Percentiles rank a stretch among this genome's conserved stretches.
These are phyloP conservation scores for Ramaria sp. DNA, from an alignment of 768 basidiomycete genomes.

Conservation along the genomic window DNA sequence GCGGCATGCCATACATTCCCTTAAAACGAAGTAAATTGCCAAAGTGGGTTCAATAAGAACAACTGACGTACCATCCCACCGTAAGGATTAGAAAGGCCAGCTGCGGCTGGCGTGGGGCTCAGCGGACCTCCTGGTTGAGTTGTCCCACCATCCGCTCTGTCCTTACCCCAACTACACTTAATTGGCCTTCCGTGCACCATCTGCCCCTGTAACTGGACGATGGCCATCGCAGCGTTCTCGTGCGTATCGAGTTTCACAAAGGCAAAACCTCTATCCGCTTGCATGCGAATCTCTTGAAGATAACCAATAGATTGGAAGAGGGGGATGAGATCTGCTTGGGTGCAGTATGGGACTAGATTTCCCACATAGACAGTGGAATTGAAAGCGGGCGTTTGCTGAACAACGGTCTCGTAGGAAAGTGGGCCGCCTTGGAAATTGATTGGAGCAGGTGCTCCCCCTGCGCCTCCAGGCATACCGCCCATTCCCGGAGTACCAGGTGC, in stretches of 20 bases:
- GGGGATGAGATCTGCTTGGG: slow-evolving; percentile 95
- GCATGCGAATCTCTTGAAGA: slow-evolving; percentile 98
- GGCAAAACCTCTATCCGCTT: slow-evolving; percentile 96
- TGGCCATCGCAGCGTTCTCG: slow-evolving; percentile 96
- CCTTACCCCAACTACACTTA: slow-evolving; percentile 99
- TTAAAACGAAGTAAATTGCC: slow-evolving; percentile 19
- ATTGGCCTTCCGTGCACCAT: slow-evolving; percentile 96
- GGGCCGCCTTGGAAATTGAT: slow-evolving; percentile 88
- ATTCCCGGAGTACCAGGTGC: slow-evolving; percentile 14
- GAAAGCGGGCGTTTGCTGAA: slow-evolving; percentile 85
- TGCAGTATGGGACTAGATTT: slow-evolving; percentile 94
- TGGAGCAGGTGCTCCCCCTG: slow-evolving; percentile 68
- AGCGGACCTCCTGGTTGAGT: slow-evolving; percentile 38
- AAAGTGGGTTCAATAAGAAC: not conserved
- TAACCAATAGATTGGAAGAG: slow-evolving; percentile 98
- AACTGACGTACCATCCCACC: slow-evolving; percentile 59
- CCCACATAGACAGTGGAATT: slow-evolving; percentile 98
- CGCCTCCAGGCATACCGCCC: slow-evolving; percentile 19
- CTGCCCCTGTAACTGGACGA: slow-evolving; percentile 92
- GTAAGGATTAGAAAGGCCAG: slow-evolving; percentile 43
- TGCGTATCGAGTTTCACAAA: slow-evolving; percentile 99
- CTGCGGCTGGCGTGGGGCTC: slow-evolving; percentile 45
- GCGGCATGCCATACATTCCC: slow-evolving; percentile 89
- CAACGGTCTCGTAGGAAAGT: slow-evolving; percentile 86
- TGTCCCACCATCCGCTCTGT: slow-evolving; percentile 65